Conservation (phyloP, 805 yeast genomes). For the Kluyveromyces dobzhanskii region DNA sequence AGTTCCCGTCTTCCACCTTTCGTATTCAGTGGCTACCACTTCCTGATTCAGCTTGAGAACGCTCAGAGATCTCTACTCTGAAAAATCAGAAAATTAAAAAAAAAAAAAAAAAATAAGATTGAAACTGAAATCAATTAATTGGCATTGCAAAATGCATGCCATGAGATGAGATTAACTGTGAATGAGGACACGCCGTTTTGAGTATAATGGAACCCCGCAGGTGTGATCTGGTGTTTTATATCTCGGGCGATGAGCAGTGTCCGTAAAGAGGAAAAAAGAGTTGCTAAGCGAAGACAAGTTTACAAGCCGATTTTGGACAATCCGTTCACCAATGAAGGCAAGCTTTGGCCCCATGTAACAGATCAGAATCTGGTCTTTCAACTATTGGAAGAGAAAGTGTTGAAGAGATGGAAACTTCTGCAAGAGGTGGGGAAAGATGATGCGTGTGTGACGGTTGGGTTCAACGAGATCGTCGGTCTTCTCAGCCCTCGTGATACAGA, state of each 20-base stretch:
- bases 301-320: constrained; percentile 58
- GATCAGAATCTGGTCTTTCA: constrained; percentile 32
- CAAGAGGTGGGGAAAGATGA: constrained; percentile 10
- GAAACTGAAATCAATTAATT: no score
- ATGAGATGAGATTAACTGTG: no score
- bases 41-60: no score
- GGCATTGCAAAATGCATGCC: no score
- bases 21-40: no score
- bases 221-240: no score
- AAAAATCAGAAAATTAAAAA: no score
- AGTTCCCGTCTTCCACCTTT: no score
- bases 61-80: no score
- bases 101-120: no score
- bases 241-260: constrained; percentile 32
- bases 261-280: constrained; percentile 38
- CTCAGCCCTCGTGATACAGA: constrained; percentile 39
- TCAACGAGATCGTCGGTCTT: constrained; percentile 44
- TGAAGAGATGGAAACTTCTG: constrained; percentile 30
- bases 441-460: constrained; percentile 36
- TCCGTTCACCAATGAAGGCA: constrained; percentile 45
- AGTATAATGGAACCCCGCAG: no score
- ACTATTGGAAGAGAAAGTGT: constrained; percentile 31
- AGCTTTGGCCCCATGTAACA: constrained; percentile 34
- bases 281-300: constrained; percentile 39
- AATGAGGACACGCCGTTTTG: no score